Evolutionary conservation across 129 eudicot species (phyloP), one percentile per base, ranked within the genome.

Genomic region (Saussurea involucrata): DNA sequence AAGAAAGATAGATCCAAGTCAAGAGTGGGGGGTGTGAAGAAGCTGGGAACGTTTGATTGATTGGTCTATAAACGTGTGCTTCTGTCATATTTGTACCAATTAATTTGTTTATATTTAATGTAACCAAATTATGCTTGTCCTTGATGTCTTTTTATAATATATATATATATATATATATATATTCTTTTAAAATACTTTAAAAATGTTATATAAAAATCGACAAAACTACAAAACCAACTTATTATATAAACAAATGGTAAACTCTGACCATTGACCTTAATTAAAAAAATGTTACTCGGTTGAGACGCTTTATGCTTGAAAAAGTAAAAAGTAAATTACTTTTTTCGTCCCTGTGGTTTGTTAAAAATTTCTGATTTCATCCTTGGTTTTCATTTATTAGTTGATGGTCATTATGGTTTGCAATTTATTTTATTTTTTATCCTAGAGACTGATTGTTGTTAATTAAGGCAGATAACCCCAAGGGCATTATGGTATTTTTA

Each of bases 1-100:
- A 68, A 74, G 74, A 55, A 36, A 22, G 64, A 17, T 74, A 74
- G 64, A 27, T 74, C 17, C 31, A 22, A 78, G 76, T 69, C 68
- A 75, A 69, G 78, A 83, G 81, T 32, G 87, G 78, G 64, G 71
- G 84, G 76, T 46, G 79, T 68, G 86, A 72, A 63, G 74, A 69
- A 72, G 75, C 22, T 53, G 2, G 77, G 78, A 60, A 73, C 69
- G 82, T 73, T 66, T 66, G n/a, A 76, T 66, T 66, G n/a, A 76
- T 75, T 69, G 73, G 81, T 82, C 81, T 31, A 76, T 18, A 33
- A 71, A 46, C 28, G 81, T 82, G 81, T 82, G 81, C 74, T 70
- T 76, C 21, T 18, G 80, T 42, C 42, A 49, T 7, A 12, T 31
- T 74, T 31, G 3, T 73, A 46, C 40, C 37, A 36, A 57, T 27